Evolutionary conservation across 805 yeast species (phyloP).

Genomic region (Clavispora asparagi): DNA sequence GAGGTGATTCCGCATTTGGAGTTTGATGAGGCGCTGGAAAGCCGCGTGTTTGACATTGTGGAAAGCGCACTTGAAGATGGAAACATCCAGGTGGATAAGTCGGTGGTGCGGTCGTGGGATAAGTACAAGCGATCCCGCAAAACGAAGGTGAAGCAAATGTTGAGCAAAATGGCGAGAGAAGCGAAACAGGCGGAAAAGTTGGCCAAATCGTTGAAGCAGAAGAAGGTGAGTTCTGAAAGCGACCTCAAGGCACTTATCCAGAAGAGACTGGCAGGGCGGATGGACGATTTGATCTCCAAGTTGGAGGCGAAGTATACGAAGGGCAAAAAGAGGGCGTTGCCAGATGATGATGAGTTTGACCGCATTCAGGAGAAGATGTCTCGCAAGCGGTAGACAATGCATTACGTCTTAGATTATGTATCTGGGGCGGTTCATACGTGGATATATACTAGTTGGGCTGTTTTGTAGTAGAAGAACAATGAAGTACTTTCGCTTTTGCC

Average conservation of each 20-base stretch:
- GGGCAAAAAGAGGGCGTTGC: constrained; percentile 35
- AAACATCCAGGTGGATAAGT: constrained; percentile 29
- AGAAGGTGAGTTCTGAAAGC: constrained; percentile 24
- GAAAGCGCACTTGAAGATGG: constrained; percentile 33
- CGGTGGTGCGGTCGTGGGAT: constrained; percentile 40
- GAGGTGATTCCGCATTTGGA: constrained; percentile 78
- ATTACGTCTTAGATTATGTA: neutral
- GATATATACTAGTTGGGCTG: too few species aligned
- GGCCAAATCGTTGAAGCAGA: constrained; percentile 30
- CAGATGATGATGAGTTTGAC: constrained; percentile 47
- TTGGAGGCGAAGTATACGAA: constrained; percentile 48
- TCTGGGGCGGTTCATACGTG: too few species aligned
- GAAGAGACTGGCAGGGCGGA: constrained; percentile 36
- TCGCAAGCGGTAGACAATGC: neutral
- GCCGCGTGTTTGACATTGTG: constrained; percentile 52
- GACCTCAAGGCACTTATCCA: constrained; percentile 48
- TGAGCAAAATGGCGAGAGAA: constrained; percentile 53
- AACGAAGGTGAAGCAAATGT: constrained; percentile 42
- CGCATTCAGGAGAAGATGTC: constrained; percentile 29
- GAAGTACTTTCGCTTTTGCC: too few species aligned
- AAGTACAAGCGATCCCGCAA: constrained; percentile 47
- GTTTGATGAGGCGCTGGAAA: constrained; percentile 53
- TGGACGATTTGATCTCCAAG: constrained; percentile 42
- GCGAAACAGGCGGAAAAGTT: constrained; percentile 57
- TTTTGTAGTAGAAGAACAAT: neutral